Conservation (phyloP, 345 rosid species). For the Geranium brycei region DNA sequence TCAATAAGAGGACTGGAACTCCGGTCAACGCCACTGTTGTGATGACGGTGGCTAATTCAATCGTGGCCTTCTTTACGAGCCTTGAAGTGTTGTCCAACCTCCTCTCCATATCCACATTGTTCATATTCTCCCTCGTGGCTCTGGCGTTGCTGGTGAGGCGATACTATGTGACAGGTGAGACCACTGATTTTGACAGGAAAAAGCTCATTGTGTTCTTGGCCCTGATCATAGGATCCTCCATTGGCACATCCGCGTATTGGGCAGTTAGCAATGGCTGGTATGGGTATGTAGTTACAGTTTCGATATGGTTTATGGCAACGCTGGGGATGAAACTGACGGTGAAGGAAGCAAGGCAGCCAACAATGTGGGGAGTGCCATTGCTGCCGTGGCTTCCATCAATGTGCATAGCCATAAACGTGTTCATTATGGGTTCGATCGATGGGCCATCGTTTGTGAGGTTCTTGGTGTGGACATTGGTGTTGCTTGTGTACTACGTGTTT, state of each 20-base stretch:
- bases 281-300: conserved; percentile 39
- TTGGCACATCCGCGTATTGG: conserved; percentile 43
- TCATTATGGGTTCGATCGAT: conserved; percentile 72
- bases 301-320: conserved; percentile 51
- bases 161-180: conserved; percentile 46
- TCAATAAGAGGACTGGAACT: conserved; percentile 52
- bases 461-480: conserved; percentile 41
- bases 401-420: conserved; percentile 57
- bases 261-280: conserved; percentile 37
- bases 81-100: conserved; percentile 44
- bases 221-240: conserved; percentile 36
- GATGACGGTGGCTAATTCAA: conserved; percentile 45
- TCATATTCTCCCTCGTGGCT: conserved; percentile 76
- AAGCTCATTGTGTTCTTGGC: conserved; percentile 33
- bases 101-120: conserved; percentile 56
- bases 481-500: conserved; percentile 51
- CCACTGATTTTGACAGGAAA: conserved; percentile 24
- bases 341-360: conserved; percentile 58
- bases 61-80: conserved; percentile 63
- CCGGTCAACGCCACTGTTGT: conserved; percentile 58
- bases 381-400: conserved; percentile 83
- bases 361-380: conserved; percentile 74
- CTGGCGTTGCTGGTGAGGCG: conserved; percentile 65
- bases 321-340: conserved; percentile 28
- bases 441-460: conserved; percentile 45